These are phyloP conservation scores for Nakaseomyces sp. DNA, from an alignment of 1,139 yeast species.

Conservation along the genomic window DNA sequence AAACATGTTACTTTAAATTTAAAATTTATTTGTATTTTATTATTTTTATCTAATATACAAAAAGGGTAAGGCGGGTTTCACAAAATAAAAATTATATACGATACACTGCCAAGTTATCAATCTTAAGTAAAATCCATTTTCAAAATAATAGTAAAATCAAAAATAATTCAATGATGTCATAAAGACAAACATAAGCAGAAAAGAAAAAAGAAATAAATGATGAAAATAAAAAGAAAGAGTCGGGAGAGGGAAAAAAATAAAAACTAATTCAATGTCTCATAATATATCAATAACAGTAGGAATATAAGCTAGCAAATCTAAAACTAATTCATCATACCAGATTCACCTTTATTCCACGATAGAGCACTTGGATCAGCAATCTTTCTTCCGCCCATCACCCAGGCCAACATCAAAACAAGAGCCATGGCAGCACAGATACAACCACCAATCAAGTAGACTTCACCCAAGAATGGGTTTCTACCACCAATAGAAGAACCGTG, in stretches of 20 bases:
- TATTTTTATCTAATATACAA: no score
- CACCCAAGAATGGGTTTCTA: conserved; percentile 56
- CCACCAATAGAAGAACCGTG: conserved; percentile 67
- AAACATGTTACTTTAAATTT: no score
- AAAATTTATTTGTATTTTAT: no score
- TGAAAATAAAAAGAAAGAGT: background rate
- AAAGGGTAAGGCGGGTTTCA: no score
- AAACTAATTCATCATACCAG: background rate
- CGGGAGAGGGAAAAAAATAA: background rate
- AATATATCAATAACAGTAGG: background rate
- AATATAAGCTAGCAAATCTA: background rate
- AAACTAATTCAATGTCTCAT: background rate
- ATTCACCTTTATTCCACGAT: conserved; percentile 25
- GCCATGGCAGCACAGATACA: conserved; percentile 42
- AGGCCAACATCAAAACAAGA: conserved; percentile 40
- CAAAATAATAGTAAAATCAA: no score
- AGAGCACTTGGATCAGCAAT: conserved; percentile 26
- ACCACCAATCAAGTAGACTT: conserved; percentile 59
- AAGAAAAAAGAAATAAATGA: background rate
- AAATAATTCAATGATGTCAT: background rate
- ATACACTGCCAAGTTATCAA: no score
- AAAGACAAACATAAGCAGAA: background rate
- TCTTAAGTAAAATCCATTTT: no score
- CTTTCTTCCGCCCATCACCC: conserved; percentile 35
- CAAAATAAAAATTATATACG: no score